Evolutionary conservation across 108 stramenopile species (phyloP), one percentile per base, ranked within the genome.

Genomic region (Nitzschia palea): DNA sequence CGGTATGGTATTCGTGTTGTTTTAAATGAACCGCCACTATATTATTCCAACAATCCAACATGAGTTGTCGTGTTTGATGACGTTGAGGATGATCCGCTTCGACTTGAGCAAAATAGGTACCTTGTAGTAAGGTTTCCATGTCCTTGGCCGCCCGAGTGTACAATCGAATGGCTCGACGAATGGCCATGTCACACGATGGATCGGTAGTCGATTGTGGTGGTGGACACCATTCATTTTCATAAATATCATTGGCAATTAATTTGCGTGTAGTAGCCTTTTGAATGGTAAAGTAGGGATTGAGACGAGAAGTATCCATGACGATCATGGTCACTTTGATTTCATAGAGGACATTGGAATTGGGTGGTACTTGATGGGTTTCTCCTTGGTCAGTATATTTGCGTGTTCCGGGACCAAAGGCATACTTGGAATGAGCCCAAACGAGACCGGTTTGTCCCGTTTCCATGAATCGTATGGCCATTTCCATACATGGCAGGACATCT

Each of bases 381-480:
- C 29, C 33, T 17, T 15, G 47, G 17, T 28, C 35, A 18, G 25
- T 51, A 20, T 34, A 40, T 25, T 48, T 36, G 8, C 85, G 65
- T 35, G 52, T 62, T 40, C 68, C 60, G 15, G 53, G 44, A 40
- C 80, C 80, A 35, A 78, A 70, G 15, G 85, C 85, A 67, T 66
- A 86, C 48, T 86, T 86, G 61, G 77, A 71, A 73, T 80, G 77
- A 37, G 74, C 57, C 70, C 74, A 78, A 2, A 86, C 74, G 22
- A 65, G 28, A 17, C 68, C 77, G 20, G 68, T 76, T 67, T 82
- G 67, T 33, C 77, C 79, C 8, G 54, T 61, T 53, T 65, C 45
- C 76, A 80, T 64, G 70, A 78, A 86, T 20, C 85, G 81, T 31
- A 80, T 65, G 2, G 69, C 81, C 81, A 86, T 74, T 67, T 86